Conservation (phyloP, 2,329 filamentous ascomycete genomes). For the Colletotrichum sp. region DNA sequence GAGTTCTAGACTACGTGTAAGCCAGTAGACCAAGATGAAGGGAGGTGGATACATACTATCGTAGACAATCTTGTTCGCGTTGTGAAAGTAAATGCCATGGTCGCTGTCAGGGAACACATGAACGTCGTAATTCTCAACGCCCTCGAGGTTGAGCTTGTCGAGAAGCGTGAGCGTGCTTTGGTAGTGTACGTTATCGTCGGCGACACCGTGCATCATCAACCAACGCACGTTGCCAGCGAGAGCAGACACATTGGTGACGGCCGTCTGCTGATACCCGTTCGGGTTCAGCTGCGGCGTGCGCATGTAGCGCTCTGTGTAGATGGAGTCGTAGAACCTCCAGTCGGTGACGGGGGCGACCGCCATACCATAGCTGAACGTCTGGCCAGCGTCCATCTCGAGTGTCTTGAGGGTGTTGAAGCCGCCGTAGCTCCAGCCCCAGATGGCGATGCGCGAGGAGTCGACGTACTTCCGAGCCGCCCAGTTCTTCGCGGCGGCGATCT, state of each 20-base stretch:
- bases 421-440: constrained; percentile 99
- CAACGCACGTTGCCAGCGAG: constrained; percentile 83
- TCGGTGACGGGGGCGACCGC: constrained; percentile 98
- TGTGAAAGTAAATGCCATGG: constrained; percentile 94
- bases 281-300: constrained; percentile 85
- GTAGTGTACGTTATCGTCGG: constrained; percentile 97
- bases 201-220: constrained; percentile 93
- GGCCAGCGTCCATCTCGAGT: constrained; percentile 85
- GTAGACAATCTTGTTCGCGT: constrained; percentile 89
- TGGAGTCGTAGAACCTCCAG: constrained; percentile 93
- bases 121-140: constrained; percentile 92
- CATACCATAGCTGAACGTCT: constrained; percentile 96
- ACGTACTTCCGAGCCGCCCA: constrained; percentile 85
- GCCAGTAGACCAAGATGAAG: background rate
- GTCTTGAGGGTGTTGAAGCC: constrained; percentile 96
- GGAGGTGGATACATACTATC: constrained; percentile 69
- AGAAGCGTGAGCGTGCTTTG: constrained; percentile 91
- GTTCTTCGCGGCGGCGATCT: constrained; percentile 87
- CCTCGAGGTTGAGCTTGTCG: constrained; percentile 81
- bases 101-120: constrained; percentile 97
- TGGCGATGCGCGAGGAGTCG: constrained; percentile 81
- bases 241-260: constrained; percentile 76
- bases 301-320: constrained; percentile 98
- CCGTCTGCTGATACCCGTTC: constrained; percentile 76
- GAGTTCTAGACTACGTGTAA: constrained; percentile 59